Base-by-base conservation (phyloP, 129 eudicot species). In the Flaveria robusta region DNA sequence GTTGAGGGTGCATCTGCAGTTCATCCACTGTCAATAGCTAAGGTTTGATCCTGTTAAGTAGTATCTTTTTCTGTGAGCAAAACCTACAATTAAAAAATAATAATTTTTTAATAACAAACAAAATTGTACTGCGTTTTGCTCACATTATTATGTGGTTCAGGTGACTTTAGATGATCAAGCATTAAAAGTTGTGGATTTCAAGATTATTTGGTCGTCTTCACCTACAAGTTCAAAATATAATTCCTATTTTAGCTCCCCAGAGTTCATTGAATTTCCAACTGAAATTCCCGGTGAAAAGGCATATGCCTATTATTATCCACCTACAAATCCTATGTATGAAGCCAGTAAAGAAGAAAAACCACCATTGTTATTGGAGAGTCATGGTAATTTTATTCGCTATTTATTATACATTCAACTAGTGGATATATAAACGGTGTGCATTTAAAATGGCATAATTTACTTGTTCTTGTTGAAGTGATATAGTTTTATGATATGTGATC, bases 1-100 rank as follows among this genome's bases (percentile, higher is more conserved):
- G 75, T 88, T 66, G 94, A 88, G 84, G 94, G 94, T 15, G 88
- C 85, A 77, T 88, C 87, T 54, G 82, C 86, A 15, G 3, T 75
- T 58, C 85, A 78, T 77, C 88, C 88, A n/a, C 37, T 75, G 71
- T 87, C 88, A 50, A 76, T 87, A 75, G 91, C 84, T 16, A 87
- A 87, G 91, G 91, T 86, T 71, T 8, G 19, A 16, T 79, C 56
- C 19, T 23, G n/a, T 14, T 43, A 52, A 58, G 19, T 56, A 18
- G 3, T 34, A 13, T 42, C 13, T 14, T 72, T 58, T 20, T 46
- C 24, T 55, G 3, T 22, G 16, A 23, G 0, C 0, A 59, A 68
- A 64, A 75, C 37, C 19, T 22, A n/a, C n/a, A n/a, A n/a, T n/a
- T n/a, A n/a, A n/a, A 1, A 9, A 56, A 56, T 56, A 4, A 2